Base-by-base conservation (phyloP, 1,284 basidiomycete genomes). In the Boletus austroedulis region DNA sequence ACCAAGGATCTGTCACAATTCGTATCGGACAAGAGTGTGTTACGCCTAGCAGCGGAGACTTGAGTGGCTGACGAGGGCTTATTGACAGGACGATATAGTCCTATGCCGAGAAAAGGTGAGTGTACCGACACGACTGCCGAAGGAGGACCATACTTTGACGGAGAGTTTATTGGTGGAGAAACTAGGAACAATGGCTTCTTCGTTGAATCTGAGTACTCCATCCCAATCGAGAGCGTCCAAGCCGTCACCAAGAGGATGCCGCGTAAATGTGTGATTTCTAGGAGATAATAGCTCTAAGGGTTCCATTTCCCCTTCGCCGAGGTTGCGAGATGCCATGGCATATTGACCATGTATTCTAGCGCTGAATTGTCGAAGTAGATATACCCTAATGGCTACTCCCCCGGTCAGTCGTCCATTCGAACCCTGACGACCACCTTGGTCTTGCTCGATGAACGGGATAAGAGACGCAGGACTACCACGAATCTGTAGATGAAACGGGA, bases 401-500 rank as follows among this genome's bases (percentile, higher is more conserved):
- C 46, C 52, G 2, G 36, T 47, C 34, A 9, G 34, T 54, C 56
- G 32, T 12, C 50, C 40, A 12, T 3, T 24, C 14, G 34, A 21
- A 24, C 36, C 55, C n/a, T 44, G 61, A 29, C 15, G 11, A 10
- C 28, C n/a, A 12, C 24, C 57, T 36, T 45, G 62, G 9, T 54
- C 53, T 49, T 65, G 65, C 24, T 61, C 69, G 40, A 71, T 52
- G 56, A 74, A 73, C 29, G 60, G 66, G 6, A 53, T 31, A n/a
- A 74, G 65, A 21, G 70, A 74, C 15, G 57, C 47, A 5, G 62
- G 49, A 43, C 48, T 61, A n/a, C 68, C 71, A 32, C 65, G 61
- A 55, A 73, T 61, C 45, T 74, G 69, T 32, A 74, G 43, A 48
- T 74, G 71, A 40, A 74, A 68, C 29, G 68, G 71, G 17, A 73